A percentile compares a stretch with the other conserved stretches of the same genome.
Evolutionary conservation across 2,329 filamentous ascomycete species (phyloP).

Genomic region (Tolypocladium nubicola): DNA sequence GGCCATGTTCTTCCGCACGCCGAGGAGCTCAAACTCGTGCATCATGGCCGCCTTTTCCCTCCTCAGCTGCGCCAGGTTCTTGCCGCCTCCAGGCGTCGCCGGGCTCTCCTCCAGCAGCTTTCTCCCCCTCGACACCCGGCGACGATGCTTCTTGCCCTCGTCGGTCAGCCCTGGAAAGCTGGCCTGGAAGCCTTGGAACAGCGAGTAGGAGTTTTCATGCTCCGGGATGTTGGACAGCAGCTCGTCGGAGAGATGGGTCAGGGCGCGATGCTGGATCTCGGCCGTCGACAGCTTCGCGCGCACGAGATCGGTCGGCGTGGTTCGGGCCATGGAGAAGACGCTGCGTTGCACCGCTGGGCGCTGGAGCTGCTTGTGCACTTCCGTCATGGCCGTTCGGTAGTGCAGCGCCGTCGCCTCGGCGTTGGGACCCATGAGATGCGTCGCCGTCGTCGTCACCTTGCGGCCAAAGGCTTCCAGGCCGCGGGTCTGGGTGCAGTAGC

Average conservation of each 20-base stretch:
- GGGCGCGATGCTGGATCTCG: constrained; percentile 89
- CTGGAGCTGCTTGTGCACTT: constrained; percentile 81
- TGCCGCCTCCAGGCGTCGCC: constrained; percentile 43
- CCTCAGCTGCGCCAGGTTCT: constrained; percentile 62
- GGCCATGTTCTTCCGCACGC: constrained; percentile 93
- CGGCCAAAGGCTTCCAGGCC: constrained; percentile 87
- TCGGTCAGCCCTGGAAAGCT: constrained; percentile 65
- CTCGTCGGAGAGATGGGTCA: constrained; percentile 83
- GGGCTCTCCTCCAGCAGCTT: constrained; percentile 62
- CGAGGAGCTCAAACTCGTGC: constrained; percentile 83
- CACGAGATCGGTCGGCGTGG: constrained; percentile 87
- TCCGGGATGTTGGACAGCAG: constrained; percentile 84
- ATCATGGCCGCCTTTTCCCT: constrained; percentile 71
- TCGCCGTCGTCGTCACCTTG: constrained; percentile 90
- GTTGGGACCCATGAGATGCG: constrained; percentile 69
- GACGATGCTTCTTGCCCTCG: constrained; percentile 58
- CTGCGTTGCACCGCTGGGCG: constrained; percentile 76
- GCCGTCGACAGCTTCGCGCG: constrained; percentile 80
- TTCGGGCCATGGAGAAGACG: constrained; percentile 84
- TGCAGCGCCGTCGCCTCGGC: constrained; percentile 44
- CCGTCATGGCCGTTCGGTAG: constrained; percentile 80
- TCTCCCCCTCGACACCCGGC: constrained; percentile 62
- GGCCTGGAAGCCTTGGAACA: constrained; percentile 95
- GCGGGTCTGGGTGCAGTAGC: constrained; percentile 49
- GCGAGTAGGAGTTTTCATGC: constrained; percentile 72